A percentile compares a stretch with the other conserved stretches of the same genome.
phyloP scores from a whole-genome alignment of 169 alveolate genomes.

The Eimeria maxima region DNA sequence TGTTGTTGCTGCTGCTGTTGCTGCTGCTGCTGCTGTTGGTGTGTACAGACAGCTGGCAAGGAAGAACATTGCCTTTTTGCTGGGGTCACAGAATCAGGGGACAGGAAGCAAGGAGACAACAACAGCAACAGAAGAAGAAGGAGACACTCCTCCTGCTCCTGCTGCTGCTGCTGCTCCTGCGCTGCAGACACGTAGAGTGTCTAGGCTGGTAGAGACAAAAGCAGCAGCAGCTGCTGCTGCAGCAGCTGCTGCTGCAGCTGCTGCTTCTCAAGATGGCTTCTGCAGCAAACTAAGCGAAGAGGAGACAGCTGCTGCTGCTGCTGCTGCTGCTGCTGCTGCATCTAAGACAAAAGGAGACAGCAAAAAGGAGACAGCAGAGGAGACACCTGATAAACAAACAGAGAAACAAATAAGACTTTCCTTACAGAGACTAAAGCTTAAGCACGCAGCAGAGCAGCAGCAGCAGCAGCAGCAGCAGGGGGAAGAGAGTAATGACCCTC shows the following conservation, averaged over 20 bases:
- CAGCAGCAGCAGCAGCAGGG: neutral
- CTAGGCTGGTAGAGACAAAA: neutral
- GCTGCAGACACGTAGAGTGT: neutral
- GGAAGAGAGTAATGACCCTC: neutral
- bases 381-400: no score
- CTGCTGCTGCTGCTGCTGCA: no score
- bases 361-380: slow-evolving; percentile 25
- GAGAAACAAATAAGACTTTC: neutral
- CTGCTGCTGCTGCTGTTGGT: neutral
- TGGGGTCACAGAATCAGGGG: slow-evolving; percentile 34
- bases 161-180: neutral
- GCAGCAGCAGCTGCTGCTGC: neutral
- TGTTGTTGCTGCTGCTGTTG: no score
- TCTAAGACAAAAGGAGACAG: neutral
- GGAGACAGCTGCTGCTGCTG: neutral
- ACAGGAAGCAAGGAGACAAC: slow-evolving; percentile 26
- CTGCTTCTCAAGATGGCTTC: neutral
- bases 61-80: slow-evolving; percentile 32
- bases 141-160: neutral
- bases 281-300: neutral
- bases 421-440: neutral
- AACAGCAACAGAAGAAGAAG: slow-evolving; percentile 40
- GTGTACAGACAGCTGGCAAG: slow-evolving; percentile 39
- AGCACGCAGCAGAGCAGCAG: neutral
- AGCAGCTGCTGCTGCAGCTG: neutral